These are phyloP conservation scores for Trichoderma oligosporum DNA, from an alignment of 2,329 filamentous ascomycete species.

Conservation along the genomic window DNA sequence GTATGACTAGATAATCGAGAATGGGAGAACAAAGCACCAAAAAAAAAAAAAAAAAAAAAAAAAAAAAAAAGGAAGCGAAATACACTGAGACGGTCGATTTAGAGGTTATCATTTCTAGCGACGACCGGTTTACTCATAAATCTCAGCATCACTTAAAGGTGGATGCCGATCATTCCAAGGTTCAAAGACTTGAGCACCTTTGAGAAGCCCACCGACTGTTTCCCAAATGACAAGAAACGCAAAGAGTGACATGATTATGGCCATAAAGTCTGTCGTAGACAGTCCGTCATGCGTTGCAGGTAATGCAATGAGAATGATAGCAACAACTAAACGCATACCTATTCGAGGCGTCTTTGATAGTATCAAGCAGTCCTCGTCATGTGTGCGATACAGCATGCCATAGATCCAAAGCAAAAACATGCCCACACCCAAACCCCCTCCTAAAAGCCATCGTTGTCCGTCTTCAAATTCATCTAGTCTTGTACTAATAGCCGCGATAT, in stretches of 20 bases:
- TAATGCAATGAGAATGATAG: slow-evolving; percentile 34
- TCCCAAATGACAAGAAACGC: slow-evolving; percentile 44
- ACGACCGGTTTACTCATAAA: neutral
- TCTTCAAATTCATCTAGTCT: slow-evolving; percentile 38
- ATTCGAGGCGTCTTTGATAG: slow-evolving; percentile 35
- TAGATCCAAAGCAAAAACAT: slow-evolving; percentile 43
- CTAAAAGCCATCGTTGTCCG: slow-evolving; percentile 45
- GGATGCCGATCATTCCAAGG: slow-evolving; percentile 32
- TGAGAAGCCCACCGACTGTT: slow-evolving; percentile 36
- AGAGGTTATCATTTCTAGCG: too few relatives aligned
- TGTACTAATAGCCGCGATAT: slow-evolving; percentile 42
- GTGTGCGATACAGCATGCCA: slow-evolving; percentile 39
- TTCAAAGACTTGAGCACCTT: slow-evolving; percentile 32
- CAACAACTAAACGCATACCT: slow-evolving; percentile 33
- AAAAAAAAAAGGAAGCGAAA: too few relatives aligned
- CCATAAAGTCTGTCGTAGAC: slow-evolving; percentile 35
- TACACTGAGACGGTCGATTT: too few relatives aligned
- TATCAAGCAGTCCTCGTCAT: slow-evolving; percentile 35
- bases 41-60: too few relatives aligned
- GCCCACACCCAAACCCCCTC: slow-evolving; percentile 44
- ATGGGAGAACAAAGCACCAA: too few relatives aligned
- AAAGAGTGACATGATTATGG: slow-evolving; percentile 42
- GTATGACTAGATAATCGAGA: too few relatives aligned
- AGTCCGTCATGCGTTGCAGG: slow-evolving; percentile 35
- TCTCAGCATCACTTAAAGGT: slow-evolving; percentile 25